These are phyloP conservation scores for Alternaria metachromatica DNA, from an alignment of 2,329 filamentous ascomycete genomes.

Conservation along the genomic window DNA sequence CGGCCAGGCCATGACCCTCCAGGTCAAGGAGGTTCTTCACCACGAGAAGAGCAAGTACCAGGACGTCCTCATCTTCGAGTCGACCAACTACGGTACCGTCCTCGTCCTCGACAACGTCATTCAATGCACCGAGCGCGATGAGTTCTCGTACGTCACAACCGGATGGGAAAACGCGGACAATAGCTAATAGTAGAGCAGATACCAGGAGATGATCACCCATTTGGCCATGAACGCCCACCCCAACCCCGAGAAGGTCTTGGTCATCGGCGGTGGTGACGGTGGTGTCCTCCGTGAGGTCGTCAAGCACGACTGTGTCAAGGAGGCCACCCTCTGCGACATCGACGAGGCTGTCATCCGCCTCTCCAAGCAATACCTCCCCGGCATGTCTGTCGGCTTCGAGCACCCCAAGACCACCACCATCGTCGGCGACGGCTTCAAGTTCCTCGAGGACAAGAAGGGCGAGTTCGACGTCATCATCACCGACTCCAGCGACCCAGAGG, in stretches of 20 bases:
- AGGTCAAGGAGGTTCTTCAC: slow-evolving; percentile 94
- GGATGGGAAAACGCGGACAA: background rate
- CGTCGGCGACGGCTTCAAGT: slow-evolving; percentile 98
- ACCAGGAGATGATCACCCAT: slow-evolving; percentile 99
- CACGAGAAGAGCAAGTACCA: slow-evolving; percentile 99
- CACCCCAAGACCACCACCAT: slow-evolving; percentile 94
- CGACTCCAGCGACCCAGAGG: slow-evolving; percentile 96
- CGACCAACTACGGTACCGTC: slow-evolving; percentile 93
- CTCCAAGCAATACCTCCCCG: slow-evolving; percentile 96
- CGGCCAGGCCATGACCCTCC: slow-evolving; percentile 92
- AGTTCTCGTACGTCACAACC: slow-evolving; percentile 74
- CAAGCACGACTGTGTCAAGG: slow-evolving; percentile 97
- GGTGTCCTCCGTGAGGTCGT: slow-evolving; percentile 98
- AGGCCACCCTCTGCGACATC: slow-evolving; percentile 97
- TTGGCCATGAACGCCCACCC: slow-evolving; percentile 98
- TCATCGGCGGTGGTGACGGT: slow-evolving; percentile 97
- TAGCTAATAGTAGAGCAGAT: slow-evolving; percentile 54
- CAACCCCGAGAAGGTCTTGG: slow-evolving; percentile 96
- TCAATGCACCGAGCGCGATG: slow-evolving; percentile 97
- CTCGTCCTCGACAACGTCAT: slow-evolving; percentile 99
- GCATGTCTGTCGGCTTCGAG: slow-evolving; percentile 90
- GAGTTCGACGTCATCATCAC: slow-evolving; percentile 99
- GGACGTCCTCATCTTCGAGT: slow-evolving; percentile 98
- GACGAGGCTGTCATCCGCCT: slow-evolving; percentile 98
- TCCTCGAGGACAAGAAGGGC: slow-evolving; percentile 95